Evolutionary conservation across 805 yeast genomes (phyloP).

Genomic region (Pichia gijzeniarum): DNA sequence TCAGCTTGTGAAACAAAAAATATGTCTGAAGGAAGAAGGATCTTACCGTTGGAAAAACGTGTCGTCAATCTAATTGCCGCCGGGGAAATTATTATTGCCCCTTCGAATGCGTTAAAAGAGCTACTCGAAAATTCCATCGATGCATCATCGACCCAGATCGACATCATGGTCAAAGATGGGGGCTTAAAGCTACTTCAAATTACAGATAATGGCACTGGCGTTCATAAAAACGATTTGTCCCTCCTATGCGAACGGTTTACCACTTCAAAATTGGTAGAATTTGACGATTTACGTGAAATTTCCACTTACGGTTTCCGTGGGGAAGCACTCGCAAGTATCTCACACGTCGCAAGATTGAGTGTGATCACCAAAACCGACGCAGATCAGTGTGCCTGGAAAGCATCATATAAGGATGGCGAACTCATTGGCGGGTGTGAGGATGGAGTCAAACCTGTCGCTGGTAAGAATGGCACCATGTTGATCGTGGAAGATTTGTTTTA

Average conservation of each 20-base stretch:
- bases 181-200: slow-evolving; percentile 83
- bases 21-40: slow-evolving; percentile 12
- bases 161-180: slow-evolving; percentile 82
- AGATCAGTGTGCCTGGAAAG: slow-evolving; percentile 64
- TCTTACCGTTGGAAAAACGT: slow-evolving; percentile 44
- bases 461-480: slow-evolving; percentile 80
- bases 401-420: slow-evolving; percentile 62
- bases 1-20: background rate
- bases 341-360: slow-evolving; percentile 78
- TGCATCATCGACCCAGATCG: slow-evolving; percentile 69
- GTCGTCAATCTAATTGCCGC: slow-evolving; percentile 94
- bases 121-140: slow-evolving; percentile 89
- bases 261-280: slow-evolving; percentile 71
- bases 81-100: slow-evolving; percentile 91
- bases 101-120: slow-evolving; percentile 91
- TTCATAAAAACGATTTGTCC: slow-evolving; percentile 60
- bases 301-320: slow-evolving; percentile 93
- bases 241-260: slow-evolving; percentile 89
- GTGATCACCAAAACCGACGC: slow-evolving; percentile 66
- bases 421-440: slow-evolving; percentile 25
- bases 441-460: slow-evolving; percentile 73
- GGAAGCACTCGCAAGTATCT: slow-evolving; percentile 91
- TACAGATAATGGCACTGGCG: slow-evolving; percentile 86
- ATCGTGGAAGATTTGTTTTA: slow-evolving; percentile 84
- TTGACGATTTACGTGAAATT: slow-evolving; percentile 67